These are phyloP conservation scores for Candida endomychidarum DNA, from an alignment of 805 yeast genomes.

Conservation along the genomic window DNA sequence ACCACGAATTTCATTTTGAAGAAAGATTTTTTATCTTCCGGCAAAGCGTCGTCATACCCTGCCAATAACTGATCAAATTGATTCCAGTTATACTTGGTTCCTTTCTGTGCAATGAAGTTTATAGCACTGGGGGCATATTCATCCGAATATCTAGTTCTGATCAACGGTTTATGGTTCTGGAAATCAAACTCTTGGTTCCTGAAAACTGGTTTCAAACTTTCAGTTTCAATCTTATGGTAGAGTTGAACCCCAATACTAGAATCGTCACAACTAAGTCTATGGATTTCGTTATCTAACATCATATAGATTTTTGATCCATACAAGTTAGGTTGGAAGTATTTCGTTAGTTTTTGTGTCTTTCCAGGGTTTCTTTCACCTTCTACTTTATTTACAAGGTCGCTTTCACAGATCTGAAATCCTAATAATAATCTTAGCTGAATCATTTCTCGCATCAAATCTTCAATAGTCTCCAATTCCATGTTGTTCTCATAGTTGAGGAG, in stretches of 20 bases:
- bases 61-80: conserved; percentile 88
- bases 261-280: conserved; percentile 73
- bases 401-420: conserved; percentile 90
- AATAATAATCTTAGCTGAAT: conserved; percentile 74
- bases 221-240: conserved; percentile 36
- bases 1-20: conserved; percentile 82
- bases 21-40: conserved; percentile 51
- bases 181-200: conserved; percentile 13
- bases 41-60: conserved; percentile 77
- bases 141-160: conserved; percentile 78
- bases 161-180: conserved; percentile 36
- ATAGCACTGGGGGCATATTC: conserved; percentile 58
- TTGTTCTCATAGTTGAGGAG: conserved; percentile 60
- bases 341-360: conserved; percentile 55
- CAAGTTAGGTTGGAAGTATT: conserved; percentile 50
- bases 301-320: conserved; percentile 70
- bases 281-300: conserved; percentile 80
- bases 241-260: conserved; percentile 79
- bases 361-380: conserved; percentile 61
- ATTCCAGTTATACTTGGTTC: conserved; percentile 78
- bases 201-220: conserved; percentile 8
- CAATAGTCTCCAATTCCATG: conserved; percentile 49
- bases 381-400: conserved; percentile 60
- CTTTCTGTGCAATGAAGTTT: conserved; percentile 53
- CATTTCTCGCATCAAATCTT: conserved; percentile 79